Evolutionary conservation across 108 stramenopile species (phyloP).

Genomic region (Nannochloropsis salina): DNA sequence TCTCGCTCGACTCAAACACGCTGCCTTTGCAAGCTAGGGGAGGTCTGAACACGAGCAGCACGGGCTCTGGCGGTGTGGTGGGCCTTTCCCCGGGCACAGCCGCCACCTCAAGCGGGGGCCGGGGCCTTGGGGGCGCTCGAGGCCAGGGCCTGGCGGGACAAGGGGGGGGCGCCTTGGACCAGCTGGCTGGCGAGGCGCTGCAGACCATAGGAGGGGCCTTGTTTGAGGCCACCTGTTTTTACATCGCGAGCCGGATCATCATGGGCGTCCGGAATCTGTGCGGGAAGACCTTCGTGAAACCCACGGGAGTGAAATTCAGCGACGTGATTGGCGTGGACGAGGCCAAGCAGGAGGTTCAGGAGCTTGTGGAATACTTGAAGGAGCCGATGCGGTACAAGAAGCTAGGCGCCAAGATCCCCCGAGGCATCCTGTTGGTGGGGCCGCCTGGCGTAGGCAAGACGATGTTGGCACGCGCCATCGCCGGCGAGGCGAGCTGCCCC

Average conservation of each 20-base stretch:
- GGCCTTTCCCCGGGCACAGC: neutral
- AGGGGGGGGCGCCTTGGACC: neutral
- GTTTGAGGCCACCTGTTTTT: neutral
- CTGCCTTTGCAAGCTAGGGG: neutral
- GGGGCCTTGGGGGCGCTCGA: neutral
- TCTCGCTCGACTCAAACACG: neutral
- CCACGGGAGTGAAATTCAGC: constrained; percentile 60
- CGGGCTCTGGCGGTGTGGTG: neutral
- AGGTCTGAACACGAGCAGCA: neutral
- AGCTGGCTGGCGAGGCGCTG: neutral
- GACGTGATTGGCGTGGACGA: constrained; percentile 96
- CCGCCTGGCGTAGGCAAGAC: constrained; percentile 97
- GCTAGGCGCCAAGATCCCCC: constrained; percentile 89
- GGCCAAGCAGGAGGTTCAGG: constrained; percentile 91
- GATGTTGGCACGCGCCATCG: constrained; percentile 92
- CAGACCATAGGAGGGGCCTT: neutral
- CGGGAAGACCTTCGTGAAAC: neutral
- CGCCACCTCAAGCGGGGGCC: neutral
- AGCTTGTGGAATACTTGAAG: constrained; percentile 88
- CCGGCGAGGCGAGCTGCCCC: constrained; percentile 93
- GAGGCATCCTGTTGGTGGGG: constrained; percentile 85
- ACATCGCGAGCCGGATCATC: constrained; percentile 16
- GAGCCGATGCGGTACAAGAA: constrained; percentile 66
- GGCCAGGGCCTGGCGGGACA: neutral
- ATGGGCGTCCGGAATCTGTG: neutral